Percentiles rank a stretch among this genome's conserved stretches.
Evolutionary conservation across 176 grass and related monocot genomes (phyloP).

Genomic region (Zizania latifolia): DNA sequence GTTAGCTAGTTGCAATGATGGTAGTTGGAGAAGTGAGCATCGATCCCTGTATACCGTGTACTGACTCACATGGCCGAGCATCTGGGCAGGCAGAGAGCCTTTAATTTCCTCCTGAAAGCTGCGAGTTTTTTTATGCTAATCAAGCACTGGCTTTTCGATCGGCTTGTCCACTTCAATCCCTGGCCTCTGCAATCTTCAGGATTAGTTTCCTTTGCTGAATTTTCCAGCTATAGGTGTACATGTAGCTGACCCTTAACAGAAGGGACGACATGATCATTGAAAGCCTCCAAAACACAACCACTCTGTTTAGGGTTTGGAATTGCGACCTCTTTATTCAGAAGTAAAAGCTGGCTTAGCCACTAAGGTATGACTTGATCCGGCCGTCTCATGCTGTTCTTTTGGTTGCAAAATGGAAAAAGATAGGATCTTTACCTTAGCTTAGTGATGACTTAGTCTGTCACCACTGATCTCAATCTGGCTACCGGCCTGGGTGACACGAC

Average conservation of each 20-base stretch:
- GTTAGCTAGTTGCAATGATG: constrained; percentile 19
- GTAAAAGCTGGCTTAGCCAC: not conserved
- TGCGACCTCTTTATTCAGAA: not conserved
- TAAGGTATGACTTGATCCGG: constrained; percentile 12
- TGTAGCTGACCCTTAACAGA: not conserved
- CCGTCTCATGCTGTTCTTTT: not conserved
- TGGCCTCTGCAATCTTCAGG: not conserved
- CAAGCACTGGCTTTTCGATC: not conserved
- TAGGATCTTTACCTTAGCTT: not conserved
- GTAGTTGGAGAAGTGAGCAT: not conserved
- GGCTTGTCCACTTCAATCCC: not conserved
- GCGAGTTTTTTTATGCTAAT: not conserved
- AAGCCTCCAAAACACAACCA: not conserved
- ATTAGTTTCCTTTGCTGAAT: not conserved
- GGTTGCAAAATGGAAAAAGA: not conserved
- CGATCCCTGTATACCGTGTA: not conserved
- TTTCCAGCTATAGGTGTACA: not conserved
- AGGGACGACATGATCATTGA: not conserved
- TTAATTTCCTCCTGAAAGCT: constrained; percentile 30
- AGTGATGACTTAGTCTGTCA: not conserved
- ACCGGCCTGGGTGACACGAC: not conserved
- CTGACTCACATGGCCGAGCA: constrained; percentile 18
- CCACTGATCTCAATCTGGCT: no score
- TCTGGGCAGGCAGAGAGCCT: constrained; percentile 19
- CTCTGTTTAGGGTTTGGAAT: not conserved